Conservation (phyloP, 495 filamentous ascomycete species). For the Hypomontagnella submonticulosa region DNA sequence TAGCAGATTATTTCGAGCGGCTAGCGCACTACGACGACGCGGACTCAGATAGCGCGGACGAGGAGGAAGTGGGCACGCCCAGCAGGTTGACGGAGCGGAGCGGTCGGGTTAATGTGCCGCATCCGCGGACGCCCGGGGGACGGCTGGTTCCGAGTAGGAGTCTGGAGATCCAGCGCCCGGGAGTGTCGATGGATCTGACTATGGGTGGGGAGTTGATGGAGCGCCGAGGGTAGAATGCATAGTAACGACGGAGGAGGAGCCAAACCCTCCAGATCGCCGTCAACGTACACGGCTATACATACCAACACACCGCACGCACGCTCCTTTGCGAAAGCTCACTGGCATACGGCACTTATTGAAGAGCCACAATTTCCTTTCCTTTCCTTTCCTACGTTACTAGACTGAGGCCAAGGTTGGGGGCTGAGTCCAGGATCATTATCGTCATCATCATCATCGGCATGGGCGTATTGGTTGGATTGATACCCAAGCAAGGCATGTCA, state of each 20-base stretch:
- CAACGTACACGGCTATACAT: too few relatives aligned
- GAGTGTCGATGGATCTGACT: constrained; percentile 48
- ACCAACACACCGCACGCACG: too few relatives aligned
- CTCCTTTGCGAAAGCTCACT: neutral
- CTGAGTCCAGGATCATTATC: constrained; percentile 19
- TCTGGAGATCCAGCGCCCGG: constrained; percentile 58
- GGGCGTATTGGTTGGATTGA: constrained; percentile 35
- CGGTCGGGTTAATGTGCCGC: constrained; percentile 64
- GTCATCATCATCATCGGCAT: constrained; percentile 26
- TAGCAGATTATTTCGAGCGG: constrained; percentile 90
- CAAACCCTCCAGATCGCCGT: too few relatives aligned
- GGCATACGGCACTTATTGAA: constrained; percentile 1
- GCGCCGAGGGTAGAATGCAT: constrained; percentile 42
- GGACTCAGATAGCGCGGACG: constrained; percentile 51
- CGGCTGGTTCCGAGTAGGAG: constrained; percentile 59
- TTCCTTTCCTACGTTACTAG: neutral
- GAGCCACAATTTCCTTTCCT: constrained; percentile 6
- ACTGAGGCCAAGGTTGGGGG: neutral
- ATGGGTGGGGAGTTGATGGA: constrained; percentile 38
- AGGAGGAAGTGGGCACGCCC: constrained; percentile 51
- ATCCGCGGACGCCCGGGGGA: constrained; percentile 65
- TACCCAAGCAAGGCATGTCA: constrained; percentile 36
- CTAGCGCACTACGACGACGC: constrained; percentile 57
- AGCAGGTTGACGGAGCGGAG: constrained; percentile 54
- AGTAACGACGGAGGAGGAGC: too few relatives aligned